Base-by-base conservation (phyloP, 257 asterid species). In the Verbascum thapsus region DNA sequence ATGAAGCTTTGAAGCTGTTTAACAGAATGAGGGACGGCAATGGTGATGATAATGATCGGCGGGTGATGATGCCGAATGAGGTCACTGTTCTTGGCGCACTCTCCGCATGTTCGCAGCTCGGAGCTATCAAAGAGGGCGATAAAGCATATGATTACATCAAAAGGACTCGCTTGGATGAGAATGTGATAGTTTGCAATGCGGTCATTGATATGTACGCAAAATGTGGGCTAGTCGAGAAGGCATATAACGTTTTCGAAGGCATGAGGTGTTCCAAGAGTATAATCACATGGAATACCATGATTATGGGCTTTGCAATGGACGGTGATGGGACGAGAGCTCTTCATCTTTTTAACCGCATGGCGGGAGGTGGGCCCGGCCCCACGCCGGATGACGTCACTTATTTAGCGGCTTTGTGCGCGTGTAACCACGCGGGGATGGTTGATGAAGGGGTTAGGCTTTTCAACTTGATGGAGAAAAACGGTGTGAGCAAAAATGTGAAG, bases 341-440 rank as follows among this genome's bases (percentile, higher is more conserved):
- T 4, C 76, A 87, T 44, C 79, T 87, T 20, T 85, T 81, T 10
- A 47, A 67, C 6, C 48, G n/a, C 15, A 80, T 87, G 84, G 43
- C 20, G 16, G 35, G 37, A 37, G 78, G 61, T 6, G 69, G 71
- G 57, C 66, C 41, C 18, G 76, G 52, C 32, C 84, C 84, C 0
- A 78, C 52, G 22, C 86, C 91, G 0, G 96, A 94, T 34, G 65
- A 71, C 0, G 88, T 87, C 58, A 90, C 87, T 48, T 94, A 85
- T 52, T 59, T 94, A 40, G 86, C 91, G 1, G 95, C 81, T 5
- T 35, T 94, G 20, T 90, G 96, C 9, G 96, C 99, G 0, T 90
- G 99, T 59, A 94, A 90, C 70, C 99, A 94, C 43, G 78, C 95
- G 0, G 99, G 99, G 37, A 73, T 90, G 92, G 99, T 94, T 76